Evolutionary conservation across 129 eudicot genomes (phyloP).

Genomic region (Dittrichia graveolens): DNA sequence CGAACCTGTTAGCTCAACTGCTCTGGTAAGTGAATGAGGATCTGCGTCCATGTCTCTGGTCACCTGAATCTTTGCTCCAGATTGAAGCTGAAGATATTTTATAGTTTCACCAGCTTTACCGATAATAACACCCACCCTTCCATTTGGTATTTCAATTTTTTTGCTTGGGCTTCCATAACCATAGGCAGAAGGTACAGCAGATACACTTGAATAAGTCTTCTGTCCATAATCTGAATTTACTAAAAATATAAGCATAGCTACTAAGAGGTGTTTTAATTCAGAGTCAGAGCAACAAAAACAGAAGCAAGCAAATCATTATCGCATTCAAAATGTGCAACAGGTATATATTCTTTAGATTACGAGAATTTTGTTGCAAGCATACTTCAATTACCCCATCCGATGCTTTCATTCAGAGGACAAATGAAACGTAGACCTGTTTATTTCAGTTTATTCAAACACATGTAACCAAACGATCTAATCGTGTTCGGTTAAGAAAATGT

Average conservation of each 20-base stretch:
- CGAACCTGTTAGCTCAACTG: constrained; percentile 78
- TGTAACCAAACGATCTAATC: background rate
- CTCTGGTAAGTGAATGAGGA: constrained; percentile 63
- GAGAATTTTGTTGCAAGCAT: background rate
- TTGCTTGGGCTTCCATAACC: constrained; percentile 69
- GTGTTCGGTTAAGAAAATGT: no score
- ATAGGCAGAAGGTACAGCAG: constrained; percentile 45
- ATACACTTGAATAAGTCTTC: constrained; percentile 41
- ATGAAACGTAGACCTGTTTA: no score
- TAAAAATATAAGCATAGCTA: background rate
- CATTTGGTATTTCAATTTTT: constrained; percentile 90
- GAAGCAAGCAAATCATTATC: no score
- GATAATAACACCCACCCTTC: constrained; percentile 95
- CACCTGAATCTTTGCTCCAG: constrained; percentile 96
- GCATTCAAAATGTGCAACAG: no score
- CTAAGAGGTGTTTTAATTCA: no score
- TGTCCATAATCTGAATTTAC: constrained; percentile 56
- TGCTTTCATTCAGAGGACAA: no score
- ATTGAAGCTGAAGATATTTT: constrained; percentile 79
- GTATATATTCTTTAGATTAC: background rate
- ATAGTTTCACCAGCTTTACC: constrained; percentile 98
- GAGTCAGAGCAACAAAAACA: no score
- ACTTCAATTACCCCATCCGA: background rate
- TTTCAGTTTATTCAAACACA: background rate
- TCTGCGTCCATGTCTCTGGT: constrained; percentile 92